Conservation (phyloP, 2,329 filamentous ascomycete genomes). For the Trichophyton benhamiae region DNA sequence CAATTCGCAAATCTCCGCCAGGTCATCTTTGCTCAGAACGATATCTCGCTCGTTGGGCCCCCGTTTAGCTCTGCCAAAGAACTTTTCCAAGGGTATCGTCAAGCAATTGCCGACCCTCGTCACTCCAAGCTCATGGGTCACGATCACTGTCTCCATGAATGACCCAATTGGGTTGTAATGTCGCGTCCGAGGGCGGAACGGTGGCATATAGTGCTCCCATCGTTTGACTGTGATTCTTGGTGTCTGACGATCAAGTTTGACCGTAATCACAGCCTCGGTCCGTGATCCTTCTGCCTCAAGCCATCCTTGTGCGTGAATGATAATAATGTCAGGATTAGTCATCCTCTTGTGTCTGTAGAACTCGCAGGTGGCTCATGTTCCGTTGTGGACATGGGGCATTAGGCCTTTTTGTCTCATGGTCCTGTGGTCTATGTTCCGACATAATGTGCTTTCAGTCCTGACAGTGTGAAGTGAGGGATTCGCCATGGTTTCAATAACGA, state of each 20-base stretch:
- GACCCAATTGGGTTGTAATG: not conserved
- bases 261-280: not conserved
- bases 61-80: not conserved
- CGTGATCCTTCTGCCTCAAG: not conserved
- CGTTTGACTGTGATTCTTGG: not conserved
- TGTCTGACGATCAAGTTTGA: not conserved
- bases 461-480: too few relatives aligned
- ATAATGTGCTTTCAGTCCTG: too few relatives aligned
- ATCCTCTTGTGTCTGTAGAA: too few relatives aligned
- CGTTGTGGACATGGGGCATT: too few relatives aligned
- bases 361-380: too few relatives aligned
- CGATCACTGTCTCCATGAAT: not conserved
- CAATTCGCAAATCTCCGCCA: not conserved
- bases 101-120: not conserved
- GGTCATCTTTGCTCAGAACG: not conserved
- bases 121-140: not conserved
- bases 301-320: slow-evolving; percentile 3
- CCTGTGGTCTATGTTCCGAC: too few relatives aligned
- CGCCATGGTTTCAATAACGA: not conserved
- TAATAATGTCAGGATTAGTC: too few relatives aligned
- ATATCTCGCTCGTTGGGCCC: not conserved
- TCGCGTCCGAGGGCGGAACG: not conserved
- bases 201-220: not conserved
- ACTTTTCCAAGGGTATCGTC: not conserved
- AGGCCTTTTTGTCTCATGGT: too few relatives aligned